These are phyloP conservation scores for Monosiga brevicollis DNA, from an alignment of 78 protist genomes.

Conservation along the genomic window DNA sequence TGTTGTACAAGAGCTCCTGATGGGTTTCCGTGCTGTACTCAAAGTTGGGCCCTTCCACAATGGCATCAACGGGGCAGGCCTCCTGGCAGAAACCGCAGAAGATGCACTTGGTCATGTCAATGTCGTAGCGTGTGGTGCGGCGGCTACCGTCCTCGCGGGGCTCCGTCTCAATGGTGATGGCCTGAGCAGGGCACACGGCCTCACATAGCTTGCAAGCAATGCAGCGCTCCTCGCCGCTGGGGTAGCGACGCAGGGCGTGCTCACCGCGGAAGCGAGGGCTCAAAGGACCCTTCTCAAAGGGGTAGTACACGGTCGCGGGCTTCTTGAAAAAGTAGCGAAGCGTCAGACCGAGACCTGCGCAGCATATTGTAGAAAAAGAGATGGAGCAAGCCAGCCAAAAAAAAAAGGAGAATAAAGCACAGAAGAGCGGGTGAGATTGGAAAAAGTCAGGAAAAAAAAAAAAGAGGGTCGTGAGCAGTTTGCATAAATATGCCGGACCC, in stretches of 20 bases:
- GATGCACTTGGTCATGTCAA: slow-evolving; percentile 91
- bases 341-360: slow-evolving; percentile 58
- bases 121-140: slow-evolving; percentile 79
- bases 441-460: too few species aligned
- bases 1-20: slow-evolving; percentile 31
- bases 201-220: slow-evolving; percentile 88
- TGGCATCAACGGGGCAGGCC: slow-evolving; percentile 92
- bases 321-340: slow-evolving; percentile 43
- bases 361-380: too few species aligned
- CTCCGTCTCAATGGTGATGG: slow-evolving; percentile 89
- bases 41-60: slow-evolving; percentile 89
- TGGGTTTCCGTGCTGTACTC: slow-evolving; percentile 83
- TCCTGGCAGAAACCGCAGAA: slow-evolving; percentile 78
- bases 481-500: too few species aligned
- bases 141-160: slow-evolving; percentile 78
- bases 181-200: slow-evolving; percentile 88
- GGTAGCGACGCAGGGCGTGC: slow-evolving; percentile 83
- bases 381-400: too few species aligned
- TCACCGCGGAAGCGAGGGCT: slow-evolving; percentile 83
- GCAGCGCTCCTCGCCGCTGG: slow-evolving; percentile 58
- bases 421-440: too few species aligned
- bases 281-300: slow-evolving; percentile 81
- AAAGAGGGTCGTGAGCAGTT: too few species aligned
- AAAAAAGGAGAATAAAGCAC: too few species aligned
- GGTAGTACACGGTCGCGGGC: slow-evolving; percentile 70